Base-by-base conservation (phyloP, 495 filamentous ascomycete genomes). In the Neurospora terricola region DNA sequence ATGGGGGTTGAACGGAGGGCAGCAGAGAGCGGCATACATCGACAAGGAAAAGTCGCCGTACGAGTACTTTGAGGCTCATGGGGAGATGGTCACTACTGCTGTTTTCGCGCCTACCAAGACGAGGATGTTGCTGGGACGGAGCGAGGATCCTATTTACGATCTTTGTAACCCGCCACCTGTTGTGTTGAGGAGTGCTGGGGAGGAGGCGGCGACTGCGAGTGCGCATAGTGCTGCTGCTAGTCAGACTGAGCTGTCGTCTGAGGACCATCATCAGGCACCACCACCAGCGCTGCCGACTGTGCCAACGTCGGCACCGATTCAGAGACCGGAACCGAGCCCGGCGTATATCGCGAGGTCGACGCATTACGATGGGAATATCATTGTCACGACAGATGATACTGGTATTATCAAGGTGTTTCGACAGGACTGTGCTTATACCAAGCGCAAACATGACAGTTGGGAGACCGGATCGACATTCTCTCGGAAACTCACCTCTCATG, bases 141-240 rank as follows among this genome's bases (percentile, higher is more conserved):
- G 94, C 10, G 92, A 93, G 71, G 96, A 99, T 79, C 96, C 95
- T 9, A 87, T 99, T 38, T 99, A 93, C 80, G 94, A 98, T 77
- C 87, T 98, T 27, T 98, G 96, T 84, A 98, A 99, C 77, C 96
- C 96, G 11, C 95, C 95, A 10, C 95, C 94, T 0, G 89, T 99
- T 10, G 94, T 91, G 2, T 88, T 99, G 9, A 84, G 94, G 40
- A 92, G 89, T 73, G 85, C 90, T n/a, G 88, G 90, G 40, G 92
- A 95, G 71, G 92, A 94, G 71, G 80, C 79, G 9, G 84, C 86
- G 12, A 59, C 48, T 5, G 11, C 48, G 12, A 59, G 48, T 59
- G 84, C 84, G 2, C 23, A 39, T 11, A 75, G 85, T 45, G 73
- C 75, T 2, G 77, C 79, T 4, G 80, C 79, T 71, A 77, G 80